Evolutionary conservation across 768 basidiomycete species (phyloP).

Genomic region (Xerocomellus intermedius): DNA sequence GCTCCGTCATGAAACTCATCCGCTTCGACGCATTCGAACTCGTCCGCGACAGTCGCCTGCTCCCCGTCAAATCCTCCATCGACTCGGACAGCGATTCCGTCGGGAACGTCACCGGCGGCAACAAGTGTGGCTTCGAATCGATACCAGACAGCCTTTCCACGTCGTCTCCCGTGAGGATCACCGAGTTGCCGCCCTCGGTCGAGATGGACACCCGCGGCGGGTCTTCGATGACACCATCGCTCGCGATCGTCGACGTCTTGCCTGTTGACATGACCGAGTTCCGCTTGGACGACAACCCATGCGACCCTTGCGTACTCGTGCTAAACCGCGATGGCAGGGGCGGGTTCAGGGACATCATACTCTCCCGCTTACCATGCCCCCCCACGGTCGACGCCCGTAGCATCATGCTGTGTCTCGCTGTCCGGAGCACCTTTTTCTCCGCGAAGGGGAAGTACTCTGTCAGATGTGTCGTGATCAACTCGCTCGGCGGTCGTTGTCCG

Average conservation of each 20-base stretch:
- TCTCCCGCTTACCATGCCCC: slow-evolving; percentile 41
- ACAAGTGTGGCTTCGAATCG: slow-evolving; percentile 50
- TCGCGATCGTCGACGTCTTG: slow-evolving; percentile 27
- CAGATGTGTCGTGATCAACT: slow-evolving; percentile 92
- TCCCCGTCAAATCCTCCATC: slow-evolving; percentile 52
- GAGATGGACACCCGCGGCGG: slow-evolving; percentile 75
- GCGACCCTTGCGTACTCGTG: slow-evolving; percentile 35
- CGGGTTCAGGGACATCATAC: slow-evolving; percentile 43
- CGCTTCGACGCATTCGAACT: slow-evolving; percentile 56
- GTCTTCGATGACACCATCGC: slow-evolving; percentile 39
- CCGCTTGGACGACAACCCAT: slow-evolving; percentile 49
- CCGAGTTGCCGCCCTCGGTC: slow-evolving; percentile 65
- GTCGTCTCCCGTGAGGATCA: slow-evolving; percentile 59
- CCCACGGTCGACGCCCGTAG: slow-evolving; percentile 45
- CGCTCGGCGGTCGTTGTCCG: slow-evolving; percentile 95
- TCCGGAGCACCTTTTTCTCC: slow-evolving; percentile 88
- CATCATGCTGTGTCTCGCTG: slow-evolving; percentile 89
- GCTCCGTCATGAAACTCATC: slow-evolving; percentile 78
- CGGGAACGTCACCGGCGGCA: slow-evolving; percentile 78
- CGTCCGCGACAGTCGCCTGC: slow-evolving; percentile 37
- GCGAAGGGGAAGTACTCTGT: slow-evolving; percentile 94
- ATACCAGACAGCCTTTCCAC: slow-evolving; percentile 31
- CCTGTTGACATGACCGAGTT: slow-evolving; percentile 38
- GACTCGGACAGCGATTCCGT: slow-evolving; percentile 81
- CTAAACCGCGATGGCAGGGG: slow-evolving; percentile 40